Evolutionary conservation across 495 filamentous ascomycete genomes (phyloP).

Genomic region (Wilcoxina mikolae): DNA sequence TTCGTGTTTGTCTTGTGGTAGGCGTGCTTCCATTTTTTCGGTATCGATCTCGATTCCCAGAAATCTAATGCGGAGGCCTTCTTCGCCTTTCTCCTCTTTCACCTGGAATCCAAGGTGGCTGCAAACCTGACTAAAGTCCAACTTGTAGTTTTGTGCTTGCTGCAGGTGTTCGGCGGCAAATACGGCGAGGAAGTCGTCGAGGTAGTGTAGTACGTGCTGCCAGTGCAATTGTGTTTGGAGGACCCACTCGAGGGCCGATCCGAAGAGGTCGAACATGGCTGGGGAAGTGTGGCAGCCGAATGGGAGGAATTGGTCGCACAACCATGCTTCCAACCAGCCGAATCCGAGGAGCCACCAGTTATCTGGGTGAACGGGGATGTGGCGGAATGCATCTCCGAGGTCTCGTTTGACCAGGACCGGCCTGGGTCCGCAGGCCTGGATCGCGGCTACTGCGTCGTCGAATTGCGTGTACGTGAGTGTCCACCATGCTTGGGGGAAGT

Average conservation of each 20-base stretch:
- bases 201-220: too few relatives aligned
- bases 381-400: slow-evolving; percentile 11
- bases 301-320: slow-evolving; percentile 12
- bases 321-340: too few relatives aligned
- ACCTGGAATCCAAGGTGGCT: not conserved
- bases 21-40: slow-evolving; percentile 8
- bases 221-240: slow-evolving; percentile 1
- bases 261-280: slow-evolving; percentile 10
- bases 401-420: slow-evolving; percentile 11
- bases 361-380: slow-evolving; percentile 5
- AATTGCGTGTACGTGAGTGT: not conserved
- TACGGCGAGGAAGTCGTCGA: slow-evolving; percentile 12
- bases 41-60: slow-evolving; percentile 19
- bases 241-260: slow-evolving; percentile 9
- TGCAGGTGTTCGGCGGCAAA: not conserved
- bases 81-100: slow-evolving; percentile 28
- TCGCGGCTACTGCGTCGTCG: not conserved
- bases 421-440: too few relatives aligned
- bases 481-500: not conserved
- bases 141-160: not conserved
- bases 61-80: slow-evolving; percentile 16
- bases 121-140: not conserved
- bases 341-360: slow-evolving; percentile 10
- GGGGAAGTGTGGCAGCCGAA: slow-evolving; percentile 8
- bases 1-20: slow-evolving; percentile 31